Evolutionary conservation across 2,329 filamentous ascomycete species (phyloP).

Genomic region (Cercospora sesami): DNA sequence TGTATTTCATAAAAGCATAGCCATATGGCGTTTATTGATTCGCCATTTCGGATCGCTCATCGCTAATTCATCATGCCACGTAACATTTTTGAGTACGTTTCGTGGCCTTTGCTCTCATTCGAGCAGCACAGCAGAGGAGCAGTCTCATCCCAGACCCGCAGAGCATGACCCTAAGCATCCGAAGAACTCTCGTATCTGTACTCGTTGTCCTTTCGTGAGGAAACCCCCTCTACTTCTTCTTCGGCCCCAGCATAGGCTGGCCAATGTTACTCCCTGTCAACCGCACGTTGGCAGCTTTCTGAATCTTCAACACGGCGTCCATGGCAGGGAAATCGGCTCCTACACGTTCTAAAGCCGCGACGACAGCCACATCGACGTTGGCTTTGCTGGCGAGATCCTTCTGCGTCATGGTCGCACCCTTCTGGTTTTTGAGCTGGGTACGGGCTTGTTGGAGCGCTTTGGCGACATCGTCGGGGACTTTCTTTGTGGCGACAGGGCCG

Average conservation of each 20-base stretch:
- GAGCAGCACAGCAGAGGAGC: not conserved
- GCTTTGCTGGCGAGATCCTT: conserved; percentile 82
- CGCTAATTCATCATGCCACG: conserved; percentile 14
- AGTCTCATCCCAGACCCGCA: not conserved
- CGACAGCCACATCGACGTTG: conserved; percentile 77
- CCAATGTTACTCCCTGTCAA: conserved; percentile 61
- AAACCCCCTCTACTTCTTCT: conserved; percentile 58
- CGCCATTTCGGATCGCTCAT: not conserved
- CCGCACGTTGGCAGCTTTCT: conserved; percentile 54
- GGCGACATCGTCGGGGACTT: conserved; percentile 76
- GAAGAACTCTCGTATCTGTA: not conserved
- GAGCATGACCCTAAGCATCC: not conserved
- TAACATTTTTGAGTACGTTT: not conserved
- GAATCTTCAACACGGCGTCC: conserved; percentile 82
- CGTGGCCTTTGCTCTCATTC: not conserved
- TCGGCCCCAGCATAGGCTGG: conserved; percentile 72
- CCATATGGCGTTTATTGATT: conserved; percentile 2
- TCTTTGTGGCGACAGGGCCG: conserved; percentile 97
- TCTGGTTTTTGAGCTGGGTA: conserved; percentile 77
- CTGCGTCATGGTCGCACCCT: conserved; percentile 74
- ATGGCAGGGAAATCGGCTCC: conserved; percentile 76
- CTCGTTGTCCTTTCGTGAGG: not conserved
- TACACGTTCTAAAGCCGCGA: conserved; percentile 83
- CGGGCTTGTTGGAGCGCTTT: conserved; percentile 79
- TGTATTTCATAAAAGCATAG: not conserved